phyloP scores from a whole-genome alignment of 805 yeast genomes.

The Lipomyces starkeyi region DNA sequence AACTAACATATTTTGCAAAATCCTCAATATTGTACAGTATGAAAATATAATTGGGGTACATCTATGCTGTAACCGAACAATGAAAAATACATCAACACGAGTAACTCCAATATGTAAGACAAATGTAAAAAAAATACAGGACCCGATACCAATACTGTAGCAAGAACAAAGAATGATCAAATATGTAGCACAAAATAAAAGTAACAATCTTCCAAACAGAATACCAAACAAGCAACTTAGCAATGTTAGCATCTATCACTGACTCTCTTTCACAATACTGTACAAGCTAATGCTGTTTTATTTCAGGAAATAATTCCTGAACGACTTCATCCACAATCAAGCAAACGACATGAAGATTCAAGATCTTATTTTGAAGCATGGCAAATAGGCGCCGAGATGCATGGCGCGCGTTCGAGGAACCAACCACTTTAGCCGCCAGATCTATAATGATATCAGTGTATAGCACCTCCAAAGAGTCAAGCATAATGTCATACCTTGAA shows the following conservation, averaged over 20 bases:
- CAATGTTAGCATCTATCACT: not conserved
- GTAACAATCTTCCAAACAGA: not conserved
- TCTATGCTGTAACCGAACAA: not conserved
- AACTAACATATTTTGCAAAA: no score
- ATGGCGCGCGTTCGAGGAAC: conserved; percentile 62
- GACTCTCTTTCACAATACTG: not conserved
- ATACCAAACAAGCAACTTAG: not conserved
- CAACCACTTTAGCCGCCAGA: conserved; percentile 74
- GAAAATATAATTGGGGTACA: not conserved
- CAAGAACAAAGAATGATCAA: not conserved
- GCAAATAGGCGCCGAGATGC: conserved; percentile 68
- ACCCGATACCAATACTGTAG: not conserved
- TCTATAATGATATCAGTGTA: conserved; percentile 47
- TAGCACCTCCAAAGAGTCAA: not conserved
- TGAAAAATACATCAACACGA: not conserved
- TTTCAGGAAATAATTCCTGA: conserved; percentile 34
- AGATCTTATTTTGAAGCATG: conserved; percentile 72
- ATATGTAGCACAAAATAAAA: not conserved
- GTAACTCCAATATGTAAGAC: not conserved
- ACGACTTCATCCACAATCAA: conserved; percentile 35
- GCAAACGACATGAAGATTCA: conserved; percentile 66
- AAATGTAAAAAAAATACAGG: conserved; percentile 1
- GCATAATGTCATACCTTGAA: conserved; percentile 44
- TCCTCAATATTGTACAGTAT: not conserved
- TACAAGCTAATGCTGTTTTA: conserved; percentile 7